phyloP scores from a whole-genome alignment of 169 alveolate species.

The Fabrea salina region DNA sequence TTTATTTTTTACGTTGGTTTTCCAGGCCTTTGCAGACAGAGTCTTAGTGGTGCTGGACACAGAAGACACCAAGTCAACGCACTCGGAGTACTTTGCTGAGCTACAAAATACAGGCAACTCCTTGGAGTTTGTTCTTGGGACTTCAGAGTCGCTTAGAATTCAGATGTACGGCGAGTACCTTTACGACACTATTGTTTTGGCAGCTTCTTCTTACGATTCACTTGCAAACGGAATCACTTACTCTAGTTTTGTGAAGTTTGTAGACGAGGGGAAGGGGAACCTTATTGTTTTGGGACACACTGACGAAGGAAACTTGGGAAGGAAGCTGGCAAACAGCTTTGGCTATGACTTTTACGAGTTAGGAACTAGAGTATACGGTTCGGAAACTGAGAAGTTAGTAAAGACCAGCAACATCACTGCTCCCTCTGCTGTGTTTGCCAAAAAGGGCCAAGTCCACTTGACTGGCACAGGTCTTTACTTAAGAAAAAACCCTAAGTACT shows the following conservation, averaged over 20 bases:
- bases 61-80: background rate
- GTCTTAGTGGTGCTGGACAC: background rate
- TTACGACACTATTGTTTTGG: background rate
- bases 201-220: slow-evolving; percentile 1
- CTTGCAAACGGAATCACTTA: background rate
- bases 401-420: slow-evolving; percentile 16
- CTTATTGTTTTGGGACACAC: slow-evolving; percentile 31
- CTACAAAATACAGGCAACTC: background rate
- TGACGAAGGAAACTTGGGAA: slow-evolving; percentile 23
- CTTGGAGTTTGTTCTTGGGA: background rate
- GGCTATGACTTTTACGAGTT: slow-evolving; percentile 40
- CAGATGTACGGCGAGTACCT: background rate
- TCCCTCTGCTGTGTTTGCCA: background rate
- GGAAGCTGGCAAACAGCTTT: slow-evolving; percentile 39
- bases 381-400: background rate
- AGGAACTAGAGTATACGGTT: slow-evolving; percentile 33
- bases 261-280: slow-evolving; percentile 39
- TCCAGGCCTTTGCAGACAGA: background rate
- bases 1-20: too few species aligned
- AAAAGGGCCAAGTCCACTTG: background rate
- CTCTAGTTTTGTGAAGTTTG: slow-evolving; percentile 25
- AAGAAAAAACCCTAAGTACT: slow-evolving; percentile 28
- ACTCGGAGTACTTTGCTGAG: background rate
- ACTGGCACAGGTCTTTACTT: slow-evolving; percentile 30
- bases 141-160: background rate